A percentile compares a stretch with the other conserved stretches of the same genome.
phyloP scores from a whole-genome alignment of 2,329 filamentous ascomycete species.

The Cytospora piceae region DNA sequence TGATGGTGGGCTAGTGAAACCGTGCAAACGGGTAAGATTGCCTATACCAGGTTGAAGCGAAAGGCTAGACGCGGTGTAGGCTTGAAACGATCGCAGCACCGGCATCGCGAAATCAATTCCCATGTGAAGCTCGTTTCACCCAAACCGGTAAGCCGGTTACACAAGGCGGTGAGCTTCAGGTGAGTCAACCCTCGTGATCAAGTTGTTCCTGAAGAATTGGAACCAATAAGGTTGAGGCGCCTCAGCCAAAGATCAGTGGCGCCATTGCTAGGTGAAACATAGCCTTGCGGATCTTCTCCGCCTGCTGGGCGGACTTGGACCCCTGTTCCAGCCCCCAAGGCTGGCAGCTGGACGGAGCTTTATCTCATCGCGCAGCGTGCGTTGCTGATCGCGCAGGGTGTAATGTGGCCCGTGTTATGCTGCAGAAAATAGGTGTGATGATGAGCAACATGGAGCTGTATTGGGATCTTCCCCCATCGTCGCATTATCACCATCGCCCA shows the following conservation, averaged over 20 bases:
- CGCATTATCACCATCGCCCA: neutral
- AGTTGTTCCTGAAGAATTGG: slow-evolving; percentile 2
- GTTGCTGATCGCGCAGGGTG: neutral
- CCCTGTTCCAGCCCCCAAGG: slow-evolving; percentile 1
- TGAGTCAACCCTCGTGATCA: slow-evolving; percentile 18
- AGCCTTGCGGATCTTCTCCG: slow-evolving; percentile 7
- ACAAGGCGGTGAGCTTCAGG: neutral
- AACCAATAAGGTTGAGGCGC: neutral
- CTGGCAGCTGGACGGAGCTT: neutral
- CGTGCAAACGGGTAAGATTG: neutral
- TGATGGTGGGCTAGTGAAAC: neutral
- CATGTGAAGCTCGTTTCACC: neutral
- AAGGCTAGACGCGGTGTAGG: neutral
- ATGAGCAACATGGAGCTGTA: neutral
- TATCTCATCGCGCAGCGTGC: slow-evolving; percentile 7
- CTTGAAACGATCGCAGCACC: neutral
- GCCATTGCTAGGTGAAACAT: slow-evolving; percentile 11
- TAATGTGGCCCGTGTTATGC: neutral
- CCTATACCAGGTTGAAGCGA: neutral
- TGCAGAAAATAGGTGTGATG: neutral
- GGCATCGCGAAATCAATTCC: neutral
- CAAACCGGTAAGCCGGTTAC: neutral
- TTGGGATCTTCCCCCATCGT: slow-evolving; percentile 7
- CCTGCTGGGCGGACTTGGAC: neutral
- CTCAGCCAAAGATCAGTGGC: neutral